Evolutionary conservation across 768 basidiomycete genomes (phyloP).

Genomic region (Tylopilus felleus): DNA sequence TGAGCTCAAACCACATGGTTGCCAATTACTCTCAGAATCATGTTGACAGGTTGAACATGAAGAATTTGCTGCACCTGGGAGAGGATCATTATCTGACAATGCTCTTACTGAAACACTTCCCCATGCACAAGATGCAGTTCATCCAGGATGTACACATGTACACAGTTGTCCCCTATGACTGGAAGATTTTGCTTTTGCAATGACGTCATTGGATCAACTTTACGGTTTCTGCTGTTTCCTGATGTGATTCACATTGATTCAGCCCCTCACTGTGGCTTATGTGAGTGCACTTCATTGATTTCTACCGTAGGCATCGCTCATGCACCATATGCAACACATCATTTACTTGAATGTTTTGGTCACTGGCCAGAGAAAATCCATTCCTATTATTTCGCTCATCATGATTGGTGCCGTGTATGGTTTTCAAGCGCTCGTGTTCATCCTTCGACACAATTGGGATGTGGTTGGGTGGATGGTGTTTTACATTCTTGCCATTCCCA

Average conservation of each 20-base stretch:
- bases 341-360: slow-evolving; percentile 85
- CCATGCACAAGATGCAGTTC: slow-evolving; percentile 91
- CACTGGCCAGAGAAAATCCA: slow-evolving; percentile 56
- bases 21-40: slow-evolving; percentile 92
- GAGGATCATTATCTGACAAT: slow-evolving; percentile 99
- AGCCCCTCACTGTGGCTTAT: slow-evolving; percentile 85
- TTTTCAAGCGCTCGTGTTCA: slow-evolving; percentile 87
- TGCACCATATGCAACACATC: slow-evolving; percentile 46
- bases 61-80: slow-evolving; percentile 92
- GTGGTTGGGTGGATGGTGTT: slow-evolving; percentile 98
- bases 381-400: slow-evolving; percentile 81
- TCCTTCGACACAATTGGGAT: slow-evolving; percentile 93
- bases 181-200: slow-evolving; percentile 91
- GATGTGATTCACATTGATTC: slow-evolving; percentile 91
- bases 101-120: slow-evolving; percentile 93
- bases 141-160: slow-evolving; percentile 90
- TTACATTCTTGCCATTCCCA: slow-evolving; percentile 92
- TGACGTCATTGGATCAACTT: slow-evolving; percentile 99
- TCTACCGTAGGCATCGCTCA: slow-evolving; percentile 4
- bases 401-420: slow-evolving; percentile 96
- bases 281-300: slow-evolving; percentile 47
- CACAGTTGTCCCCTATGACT: slow-evolving; percentile 94
- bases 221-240: slow-evolving; percentile 98
- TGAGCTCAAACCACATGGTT: slow-evolving; percentile 88
- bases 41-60: slow-evolving; percentile 97